phyloP scores from a whole-genome alignment of 805 yeast genomes.

The Candida koratica region DNA sequence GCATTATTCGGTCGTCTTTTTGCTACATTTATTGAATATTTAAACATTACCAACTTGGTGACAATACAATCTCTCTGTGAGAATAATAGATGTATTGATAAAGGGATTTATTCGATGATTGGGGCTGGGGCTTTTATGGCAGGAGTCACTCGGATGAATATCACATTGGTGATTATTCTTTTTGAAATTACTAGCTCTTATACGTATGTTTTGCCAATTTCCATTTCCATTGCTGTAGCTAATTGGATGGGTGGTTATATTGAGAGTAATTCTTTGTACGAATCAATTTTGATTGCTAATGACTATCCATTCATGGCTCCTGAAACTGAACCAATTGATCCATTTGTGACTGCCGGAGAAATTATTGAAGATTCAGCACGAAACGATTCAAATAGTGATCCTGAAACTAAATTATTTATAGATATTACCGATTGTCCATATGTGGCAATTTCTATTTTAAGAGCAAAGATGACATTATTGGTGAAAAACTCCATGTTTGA shows the following conservation, averaged over 20 bases:
- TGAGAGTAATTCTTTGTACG: constrained; percentile 51
- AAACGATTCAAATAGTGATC: background rate
- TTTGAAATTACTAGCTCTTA: constrained; percentile 56
- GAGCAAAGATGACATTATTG: constrained; percentile 32
- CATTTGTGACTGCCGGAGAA: constrained; percentile 29
- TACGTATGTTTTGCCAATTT: constrained; percentile 53
- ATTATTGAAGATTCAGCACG: constrained; percentile 25
- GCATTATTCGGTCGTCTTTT: constrained; percentile 54
- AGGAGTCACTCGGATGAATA: constrained; percentile 53
- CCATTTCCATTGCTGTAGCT: constrained; percentile 53
- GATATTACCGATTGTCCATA: constrained; percentile 36
- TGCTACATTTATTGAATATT: constrained; percentile 41
- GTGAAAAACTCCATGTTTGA: constrained; percentile 44
- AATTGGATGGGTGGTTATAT: constrained; percentile 53
- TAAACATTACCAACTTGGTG: constrained; percentile 19
- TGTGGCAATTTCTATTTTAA: constrained; percentile 28
- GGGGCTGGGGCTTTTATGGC: constrained; percentile 59
- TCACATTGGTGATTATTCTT: constrained; percentile 47
- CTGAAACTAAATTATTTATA: constrained; percentile 20
- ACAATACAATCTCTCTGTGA: constrained; percentile 16
- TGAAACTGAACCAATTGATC: constrained; percentile 33
- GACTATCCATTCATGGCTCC: constrained; percentile 53
- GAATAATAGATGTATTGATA: constrained; percentile 32
- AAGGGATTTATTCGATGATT: constrained; percentile 51
- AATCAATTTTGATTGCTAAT: constrained; percentile 42